Base-by-base conservation (phyloP, 2,329 filamentous ascomycete genomes). In the Chalara sp. region DNA sequence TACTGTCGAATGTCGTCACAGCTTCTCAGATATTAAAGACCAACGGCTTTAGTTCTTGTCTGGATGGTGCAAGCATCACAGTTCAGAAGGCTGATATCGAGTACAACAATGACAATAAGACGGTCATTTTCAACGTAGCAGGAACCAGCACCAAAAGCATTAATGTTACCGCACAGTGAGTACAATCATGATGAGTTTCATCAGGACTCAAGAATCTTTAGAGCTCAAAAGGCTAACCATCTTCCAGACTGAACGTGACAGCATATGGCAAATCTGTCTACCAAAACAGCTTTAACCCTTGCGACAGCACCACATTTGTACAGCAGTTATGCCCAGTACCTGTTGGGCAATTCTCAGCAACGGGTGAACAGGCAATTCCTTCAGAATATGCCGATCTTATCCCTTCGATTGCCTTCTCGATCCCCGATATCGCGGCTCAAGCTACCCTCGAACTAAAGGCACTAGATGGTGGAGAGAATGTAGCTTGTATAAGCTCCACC, bases 351-450 rank as follows among this genome's bases (percentile, higher is more conserved):
- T 99, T 97, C 63, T 70, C 80, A 11, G 90, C 92, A 6, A 71
- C 73, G 42, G 92, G 90, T 44, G 72, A 71, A 4, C 86, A 93
- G 66, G 69, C 74, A 32, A 87, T 99, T 39, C 87, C 90, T 12
- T 69, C 78, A 0, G 63, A 83, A 54, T 92, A 84, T 64, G 83
- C 88, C 50, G 76, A 76, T 49, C 71, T 86, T 69, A 92, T 99
- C 40, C 93, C 93, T 1, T 72, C 81, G 2, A 95, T 99, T 58
- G 92, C 92, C 10, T 99, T 96, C 72, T 79, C 81, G 54, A 76
- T 99, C 32, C 93, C 93, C 46, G 91, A 99, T 66, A 86, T 99
- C 59, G 85, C 92, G 50, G 92, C 92, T 37, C 72, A 85, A 61
- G 93, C 91, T 33, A 93, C 84, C 43, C 73, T 99, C 56, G 73